Conservation (phyloP, 345 rosid genomes). For the Citrus hindsii region DNA sequence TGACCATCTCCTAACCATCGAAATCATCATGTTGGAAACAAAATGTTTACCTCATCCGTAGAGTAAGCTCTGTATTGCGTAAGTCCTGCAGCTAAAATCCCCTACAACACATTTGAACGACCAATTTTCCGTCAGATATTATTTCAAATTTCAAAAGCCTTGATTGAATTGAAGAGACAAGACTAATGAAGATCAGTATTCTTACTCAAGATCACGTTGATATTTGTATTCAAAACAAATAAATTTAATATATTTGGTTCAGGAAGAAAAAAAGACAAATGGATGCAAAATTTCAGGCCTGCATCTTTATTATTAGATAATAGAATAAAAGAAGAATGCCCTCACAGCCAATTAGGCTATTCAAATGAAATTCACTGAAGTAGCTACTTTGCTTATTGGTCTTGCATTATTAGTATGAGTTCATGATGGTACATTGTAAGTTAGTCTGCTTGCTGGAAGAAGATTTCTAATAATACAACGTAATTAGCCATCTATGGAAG, state of each 20-base stretch:
- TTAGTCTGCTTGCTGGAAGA: neutral
- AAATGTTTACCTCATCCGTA: conserved; percentile 67
- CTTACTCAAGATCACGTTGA: neutral
- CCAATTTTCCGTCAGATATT: neutral
- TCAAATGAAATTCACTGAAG: neutral
- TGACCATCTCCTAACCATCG: neutral
- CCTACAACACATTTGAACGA: conserved; percentile 39
- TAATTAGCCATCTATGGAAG: neutral
- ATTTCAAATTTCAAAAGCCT: neutral
- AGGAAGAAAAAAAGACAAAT: neutral
- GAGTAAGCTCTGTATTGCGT: conserved; percentile 96
- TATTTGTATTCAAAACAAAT: neutral
- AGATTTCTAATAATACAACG: neutral
- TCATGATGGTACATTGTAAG: neutral
- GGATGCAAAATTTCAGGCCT: neutral
- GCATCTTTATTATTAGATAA: neutral
- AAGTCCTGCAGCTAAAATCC: conserved; percentile 89
- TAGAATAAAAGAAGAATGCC: neutral
- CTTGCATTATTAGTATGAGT: neutral
- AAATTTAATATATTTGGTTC: neutral
- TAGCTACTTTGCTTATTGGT: neutral
- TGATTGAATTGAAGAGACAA: neutral
- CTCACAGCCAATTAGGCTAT: neutral
- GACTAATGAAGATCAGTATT: neutral
- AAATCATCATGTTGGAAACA: neutral